Conservation (phyloP, 2,329 filamentous ascomycete genomes). For the Acrodontium crateriforme region DNA sequence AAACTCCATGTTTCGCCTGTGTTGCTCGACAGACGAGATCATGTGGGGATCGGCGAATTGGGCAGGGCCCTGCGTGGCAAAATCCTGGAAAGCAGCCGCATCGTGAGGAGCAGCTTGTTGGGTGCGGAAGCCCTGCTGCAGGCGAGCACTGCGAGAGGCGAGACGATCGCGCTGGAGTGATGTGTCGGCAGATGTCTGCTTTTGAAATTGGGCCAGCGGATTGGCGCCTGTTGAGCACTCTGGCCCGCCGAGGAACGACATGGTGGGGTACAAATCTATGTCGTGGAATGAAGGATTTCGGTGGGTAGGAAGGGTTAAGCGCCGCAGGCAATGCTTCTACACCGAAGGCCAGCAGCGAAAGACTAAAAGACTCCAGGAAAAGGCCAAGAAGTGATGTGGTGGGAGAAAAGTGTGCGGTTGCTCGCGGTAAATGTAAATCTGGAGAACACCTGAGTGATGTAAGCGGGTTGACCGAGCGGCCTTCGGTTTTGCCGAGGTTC, state of each 20-base stretch:
- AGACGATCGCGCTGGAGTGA: slow-evolving; percentile 84
- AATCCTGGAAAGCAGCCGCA: slow-evolving; percentile 38
- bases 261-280: no score
- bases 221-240: slow-evolving; percentile 96
- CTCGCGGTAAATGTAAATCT: no score
- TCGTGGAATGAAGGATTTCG: no score
- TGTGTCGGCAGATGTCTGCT: slow-evolving; percentile 93
- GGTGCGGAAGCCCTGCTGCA: slow-evolving; percentile 19
- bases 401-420: no score
- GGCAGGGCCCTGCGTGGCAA: slow-evolving; percentile 64
- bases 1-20: slow-evolving; percentile 49
- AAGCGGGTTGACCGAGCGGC: no score
- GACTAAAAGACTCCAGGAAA: no score
- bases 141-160: slow-evolving; percentile 13
- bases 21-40: slow-evolving; percentile 48
- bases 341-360: no score
- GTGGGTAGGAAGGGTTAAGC: no score
- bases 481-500: no score
- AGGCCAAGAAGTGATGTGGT: no score
- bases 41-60: slow-evolving; percentile 40
- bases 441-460: no score
- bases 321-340: no score
- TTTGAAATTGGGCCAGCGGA: slow-evolving; percentile 92
- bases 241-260: slow-evolving; percentile 92
- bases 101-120: slow-evolving; percentile 16